phyloP scores from a whole-genome alignment of 2,329 filamentous ascomycete genomes.

The Colletotrichum sp. region DNA sequence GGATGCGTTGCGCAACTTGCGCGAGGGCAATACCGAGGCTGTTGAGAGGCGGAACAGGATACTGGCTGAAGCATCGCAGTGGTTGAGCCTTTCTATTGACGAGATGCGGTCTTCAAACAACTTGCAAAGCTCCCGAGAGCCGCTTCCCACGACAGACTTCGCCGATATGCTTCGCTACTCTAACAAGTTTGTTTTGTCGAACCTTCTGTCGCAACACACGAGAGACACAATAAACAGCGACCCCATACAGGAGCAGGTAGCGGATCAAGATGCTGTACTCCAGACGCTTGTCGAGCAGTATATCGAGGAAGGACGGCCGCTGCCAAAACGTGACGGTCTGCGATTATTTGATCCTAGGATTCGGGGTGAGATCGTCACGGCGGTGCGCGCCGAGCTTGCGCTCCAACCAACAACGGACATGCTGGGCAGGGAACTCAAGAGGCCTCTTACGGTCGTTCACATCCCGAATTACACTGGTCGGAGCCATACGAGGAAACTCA shows the following conservation, averaged over 20 bases:
- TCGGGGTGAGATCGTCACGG: constrained; percentile 32
- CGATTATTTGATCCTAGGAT: constrained; percentile 13
- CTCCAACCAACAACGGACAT: constrained; percentile 24
- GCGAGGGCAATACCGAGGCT: constrained; percentile 8
- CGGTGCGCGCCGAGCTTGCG: constrained; percentile 34
- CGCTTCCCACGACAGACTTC: constrained; percentile 15
- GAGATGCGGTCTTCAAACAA: constrained; percentile 18
- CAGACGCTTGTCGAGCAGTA: constrained; percentile 12
- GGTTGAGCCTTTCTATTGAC: constrained; percentile 14
- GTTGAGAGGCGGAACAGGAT: constrained; percentile 13
- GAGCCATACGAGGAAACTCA: constrained; percentile 38
- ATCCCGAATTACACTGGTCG: constrained; percentile 37
- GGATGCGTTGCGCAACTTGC: neutral
- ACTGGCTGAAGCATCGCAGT: constrained; percentile 17
- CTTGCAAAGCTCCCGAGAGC: constrained; percentile 1
- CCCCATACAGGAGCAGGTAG: neutral
- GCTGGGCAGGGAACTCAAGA: constrained; percentile 26
- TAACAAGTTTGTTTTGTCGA: constrained; percentile 14
- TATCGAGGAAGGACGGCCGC: constrained; percentile 15
- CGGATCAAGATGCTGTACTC: neutral
- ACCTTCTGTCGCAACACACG: constrained; percentile 14
- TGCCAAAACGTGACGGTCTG: neutral
- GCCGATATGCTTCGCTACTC: constrained; percentile 19
- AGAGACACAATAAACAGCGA: neutral
- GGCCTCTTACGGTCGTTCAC: constrained; percentile 38